A percentile compares a stretch with the other conserved stretches of the same genome.
Conservation (phyloP, 2,329 filamentous ascomycete genomes). For the Colletotrichum somersetense region DNA sequence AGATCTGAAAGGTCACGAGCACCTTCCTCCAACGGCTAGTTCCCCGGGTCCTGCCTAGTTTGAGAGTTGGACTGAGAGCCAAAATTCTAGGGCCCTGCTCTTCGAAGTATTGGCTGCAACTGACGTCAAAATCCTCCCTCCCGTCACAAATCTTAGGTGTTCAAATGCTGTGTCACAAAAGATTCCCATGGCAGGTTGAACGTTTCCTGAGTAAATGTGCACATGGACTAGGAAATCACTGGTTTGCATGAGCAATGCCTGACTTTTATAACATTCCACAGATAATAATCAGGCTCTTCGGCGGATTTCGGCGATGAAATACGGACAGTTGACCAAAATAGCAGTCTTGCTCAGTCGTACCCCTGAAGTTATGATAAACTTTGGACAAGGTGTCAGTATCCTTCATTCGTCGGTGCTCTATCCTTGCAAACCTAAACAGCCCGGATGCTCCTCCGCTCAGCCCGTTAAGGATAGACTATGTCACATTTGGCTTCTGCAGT, state of each 20-base stretch:
- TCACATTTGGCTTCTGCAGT: no score
- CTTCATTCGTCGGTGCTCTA: no score
- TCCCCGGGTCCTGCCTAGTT: conserved; percentile 4
- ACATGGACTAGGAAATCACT: background rate
- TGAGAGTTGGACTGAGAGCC: background rate
- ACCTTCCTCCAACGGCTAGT: conserved; percentile 30
- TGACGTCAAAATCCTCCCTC: background rate
- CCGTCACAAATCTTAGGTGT: background rate
- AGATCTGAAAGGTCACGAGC: conserved; percentile 27
- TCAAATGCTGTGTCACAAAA: conserved; percentile 31
- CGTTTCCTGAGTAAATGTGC: no score
- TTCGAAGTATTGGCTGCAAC: conserved; percentile 17
- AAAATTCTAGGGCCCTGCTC: background rate
- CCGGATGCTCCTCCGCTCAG: no score
- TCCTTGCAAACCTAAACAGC: no score
- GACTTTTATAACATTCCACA: background rate
- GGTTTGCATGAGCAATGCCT: background rate
- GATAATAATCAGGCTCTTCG: no score
- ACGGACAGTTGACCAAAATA: background rate
- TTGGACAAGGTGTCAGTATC: no score
- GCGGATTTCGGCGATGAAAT: background rate
- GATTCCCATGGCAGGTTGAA: conserved; percentile 2
- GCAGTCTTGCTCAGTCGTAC: background rate
- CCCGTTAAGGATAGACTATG: no score
- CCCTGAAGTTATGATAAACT: no score